Conservation (phyloP, 768 basidiomycete genomes). For the Mycena galericulata region DNA sequence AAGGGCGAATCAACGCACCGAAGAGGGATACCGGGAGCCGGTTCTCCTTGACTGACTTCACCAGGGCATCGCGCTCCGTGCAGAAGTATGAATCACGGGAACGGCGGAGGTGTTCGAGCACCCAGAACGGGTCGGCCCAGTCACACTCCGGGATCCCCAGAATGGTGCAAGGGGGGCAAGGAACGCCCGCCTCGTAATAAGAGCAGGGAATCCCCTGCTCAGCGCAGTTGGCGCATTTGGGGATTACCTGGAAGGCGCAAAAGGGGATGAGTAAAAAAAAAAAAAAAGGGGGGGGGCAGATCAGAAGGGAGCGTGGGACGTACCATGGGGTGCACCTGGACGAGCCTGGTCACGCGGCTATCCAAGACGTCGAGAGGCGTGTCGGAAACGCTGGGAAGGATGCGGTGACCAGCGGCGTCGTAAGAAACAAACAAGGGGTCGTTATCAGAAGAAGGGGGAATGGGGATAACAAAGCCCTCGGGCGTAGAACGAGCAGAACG, state of each 20-base stretch:
- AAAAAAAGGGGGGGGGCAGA: too few species aligned
- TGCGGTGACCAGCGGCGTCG: not conserved
- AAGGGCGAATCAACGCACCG: not conserved
- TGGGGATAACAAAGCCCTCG: not conserved
- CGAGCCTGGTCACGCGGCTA: not conserved
- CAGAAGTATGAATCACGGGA: not conserved
- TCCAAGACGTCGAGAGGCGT: not conserved
- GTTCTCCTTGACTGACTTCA: not conserved
- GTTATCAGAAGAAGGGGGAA: not conserved
- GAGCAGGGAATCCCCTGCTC: not conserved
- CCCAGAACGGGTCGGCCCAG: not conserved
- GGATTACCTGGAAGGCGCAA: not conserved
- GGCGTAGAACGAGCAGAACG: not conserved
- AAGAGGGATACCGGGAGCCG: slow-evolving; percentile 1
- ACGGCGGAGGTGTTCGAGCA: not conserved
- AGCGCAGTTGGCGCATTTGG: slow-evolving; percentile 9
- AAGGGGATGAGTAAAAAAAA: not conserved
- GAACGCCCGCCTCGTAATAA: slow-evolving; percentile 4
- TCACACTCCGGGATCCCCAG: slow-evolving; percentile 2
- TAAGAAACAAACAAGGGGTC: not conserved
- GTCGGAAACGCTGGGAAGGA: not conserved
- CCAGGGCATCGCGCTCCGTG: not conserved
- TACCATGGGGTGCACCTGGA: not conserved
- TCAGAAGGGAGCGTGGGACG: not conserved
- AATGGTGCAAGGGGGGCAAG: not conserved